Evolutionary conservation across 2,329 filamentous ascomycete species (phyloP), one percentile per base, ranked within the genome.

Genomic region (Thelonectria rubi): DNA sequence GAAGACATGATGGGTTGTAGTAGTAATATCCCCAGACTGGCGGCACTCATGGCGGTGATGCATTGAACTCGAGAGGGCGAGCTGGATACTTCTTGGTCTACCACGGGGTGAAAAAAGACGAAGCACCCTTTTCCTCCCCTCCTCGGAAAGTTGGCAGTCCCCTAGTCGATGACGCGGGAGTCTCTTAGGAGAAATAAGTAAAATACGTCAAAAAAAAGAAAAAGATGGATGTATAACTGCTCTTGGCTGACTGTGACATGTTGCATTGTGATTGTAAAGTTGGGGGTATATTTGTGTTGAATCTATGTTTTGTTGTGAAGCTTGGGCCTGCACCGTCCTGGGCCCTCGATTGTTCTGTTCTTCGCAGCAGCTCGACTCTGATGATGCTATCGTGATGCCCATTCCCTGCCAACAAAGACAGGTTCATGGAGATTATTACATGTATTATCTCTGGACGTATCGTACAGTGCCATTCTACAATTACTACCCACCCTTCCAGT

Each of bases 121-220:
- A 47, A 26, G 24, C 21, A 26, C 12, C 17, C 42, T 21, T 46
- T 46, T 2, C 21, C 21, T 30, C 14, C 20, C 39, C 58, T 53
- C 21, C 11, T 48, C 34, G 60, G 52, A 60, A 65, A 47, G 55
- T 60, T 64, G 45, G 60, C 46, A 58, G 65, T 63, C 51, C 49
- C 58, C 45, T 47, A 14, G 20, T 52, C 57, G 65, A 58, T 30
- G 57, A 45, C 58, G 63, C 55, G 64, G 56, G 53, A 60, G 62
- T 34, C 64, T 51, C 34, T n/a, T 21, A 32, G 64, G 69, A 20
- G 58, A 67, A 69, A 71, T 63, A 55, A 67, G 69, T 64, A 69
- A 71, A 65, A 65, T 63, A 65, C 63, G 54, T 43, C 60, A 62
- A 60, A 68, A 63, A n/a, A 53, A 24, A 57, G 49, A 66, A 62